Evolutionary conservation across 495 filamentous ascomycete species (phyloP), one percentile per base, ranked within the genome.

Genomic region (Penicillium flavigenum): DNA sequence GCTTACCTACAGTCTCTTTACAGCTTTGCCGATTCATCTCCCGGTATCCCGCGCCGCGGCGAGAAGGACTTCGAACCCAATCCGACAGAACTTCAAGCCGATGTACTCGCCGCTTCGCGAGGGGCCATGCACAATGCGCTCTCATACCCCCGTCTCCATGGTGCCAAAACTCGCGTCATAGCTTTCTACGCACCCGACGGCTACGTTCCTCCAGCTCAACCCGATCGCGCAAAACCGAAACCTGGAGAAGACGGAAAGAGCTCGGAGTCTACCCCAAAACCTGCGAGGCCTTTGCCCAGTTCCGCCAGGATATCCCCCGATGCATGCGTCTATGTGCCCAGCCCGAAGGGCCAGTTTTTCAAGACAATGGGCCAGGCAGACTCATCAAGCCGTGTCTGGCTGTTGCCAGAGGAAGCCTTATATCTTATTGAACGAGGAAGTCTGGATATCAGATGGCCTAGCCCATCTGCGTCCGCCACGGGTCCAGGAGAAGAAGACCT

Each of bases 1-100:
- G 63, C 49, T 39, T 45, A 17, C 19, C 3, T 52, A 4, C 54
- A 74, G 71, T 26, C 54, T 75, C 44, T 61, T 69, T 16, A 8
- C 39, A 53, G 51, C 51, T 75, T 74, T 29, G 58, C 63, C 38
- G 58, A 53, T 14, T 31, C 73, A 26, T 63, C 76, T 43, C 58
- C 73, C 7, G 71, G 74, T 14, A 77, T 92, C 34, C 89, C 89
- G 38, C 86, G 84, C 58, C 88, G 89, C 56, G 94, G 94, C 47
- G 89, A 94, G 67, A 98, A 98, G 70, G 94, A 98, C 76, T 98
- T 97, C 71, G 94, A 97, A 72, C 83, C 89, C 14, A 90, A 98
- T 70, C 90, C 88, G 55, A 98, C 94, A 14, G 76, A 83, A 45
- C 83, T 87, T 53, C 94, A 98, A 72, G 82, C 84, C 60, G 73